A percentile compares a stretch with the other conserved stretches of the same genome.
Conservation (phyloP, 345 rosid genomes). For the Rhizophora apiculata region DNA sequence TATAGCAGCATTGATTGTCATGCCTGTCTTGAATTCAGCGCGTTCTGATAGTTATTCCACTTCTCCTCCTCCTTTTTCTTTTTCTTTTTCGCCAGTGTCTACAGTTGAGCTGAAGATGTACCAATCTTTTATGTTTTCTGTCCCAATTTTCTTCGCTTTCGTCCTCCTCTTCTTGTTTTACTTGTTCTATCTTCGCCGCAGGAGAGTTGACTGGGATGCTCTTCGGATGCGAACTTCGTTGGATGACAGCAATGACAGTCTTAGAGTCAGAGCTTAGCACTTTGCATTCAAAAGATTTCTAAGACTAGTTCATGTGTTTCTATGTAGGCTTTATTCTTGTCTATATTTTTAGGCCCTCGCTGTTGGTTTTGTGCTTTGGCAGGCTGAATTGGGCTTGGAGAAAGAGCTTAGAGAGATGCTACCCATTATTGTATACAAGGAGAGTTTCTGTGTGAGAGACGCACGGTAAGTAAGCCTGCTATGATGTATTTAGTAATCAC, state of each 20-base stretch:
- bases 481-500: neutral
- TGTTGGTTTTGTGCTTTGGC: constrained; percentile 13
- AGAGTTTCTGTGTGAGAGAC: constrained; percentile 76
- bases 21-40: constrained; percentile 40
- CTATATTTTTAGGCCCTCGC: constrained; percentile 1
- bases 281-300: neutral
- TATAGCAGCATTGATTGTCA: constrained; percentile 12
- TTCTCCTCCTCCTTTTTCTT: constrained; percentile 19
- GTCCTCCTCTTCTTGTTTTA: constrained; percentile 71
- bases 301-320: neutral
- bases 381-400: constrained; percentile 73
- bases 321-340: neutral
- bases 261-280: constrained; percentile 28
- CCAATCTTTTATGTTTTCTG: constrained; percentile 74
- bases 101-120: constrained; percentile 63
- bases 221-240: constrained; percentile 52
- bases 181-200: constrained; percentile 72
- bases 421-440: constrained; percentile 67
- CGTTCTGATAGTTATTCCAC: constrained; percentile 22
- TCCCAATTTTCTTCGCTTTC: constrained; percentile 77
- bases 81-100: neutral
- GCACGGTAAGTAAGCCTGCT: constrained; percentile 53
- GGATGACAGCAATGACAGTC: constrained; percentile 15
- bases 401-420: constrained; percentile 92
- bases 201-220: constrained; percentile 60